Evolutionary conservation across 2,329 filamentous ascomycete species (phyloP), one percentile per base, ranked within the genome.

Genomic region (Corniculantispora saksenae): DNA sequence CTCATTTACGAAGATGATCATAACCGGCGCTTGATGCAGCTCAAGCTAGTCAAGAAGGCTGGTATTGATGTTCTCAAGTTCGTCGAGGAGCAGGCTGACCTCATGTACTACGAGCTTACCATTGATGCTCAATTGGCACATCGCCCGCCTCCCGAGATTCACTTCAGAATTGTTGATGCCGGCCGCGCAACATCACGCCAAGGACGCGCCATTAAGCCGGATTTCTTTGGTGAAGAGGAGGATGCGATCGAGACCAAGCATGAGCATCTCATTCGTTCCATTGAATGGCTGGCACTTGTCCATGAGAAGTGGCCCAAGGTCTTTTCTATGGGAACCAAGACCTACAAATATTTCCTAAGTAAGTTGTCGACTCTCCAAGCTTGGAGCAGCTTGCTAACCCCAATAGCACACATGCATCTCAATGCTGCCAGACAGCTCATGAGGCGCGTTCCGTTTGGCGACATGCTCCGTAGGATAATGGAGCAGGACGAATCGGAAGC

Each of bases 281-380:
- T 97, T 66, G 91, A 96, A 73, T 98, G 94, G 94, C 89, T 94
- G 74, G 80, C 92, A 65, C 84, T 92, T 64, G 85, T 94, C 10
- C 86, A 91, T 58, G 89, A 86, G 15, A 84, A 91, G 63, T 94
- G 90, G 89, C 81, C 84, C 19, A 83, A 89, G 65, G 88, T 92
- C 25, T 92, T 94, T 71, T 78, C 81, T 21, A 83, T 88, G 64
- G 88, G 92, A 50, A 86, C 86, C 35, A 84, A 88, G 70, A 85
- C 94, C n/a, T 92, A 97, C 79, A 91, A 91, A 72, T 89, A 89
- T 67, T 93, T 97, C 72, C 83, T 97, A 55, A 85, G 93, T 96
- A 86, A 82, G 92, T 85, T 43, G 13, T 35, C 2, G 50, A n/a
- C 43, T 27, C 35, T 13, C 17, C 5, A 27, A 3, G 8, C 9